These are phyloP conservation scores for Bacterosira constricta DNA, from an alignment of 108 stramenopile genomes.

Conservation along the genomic window DNA sequence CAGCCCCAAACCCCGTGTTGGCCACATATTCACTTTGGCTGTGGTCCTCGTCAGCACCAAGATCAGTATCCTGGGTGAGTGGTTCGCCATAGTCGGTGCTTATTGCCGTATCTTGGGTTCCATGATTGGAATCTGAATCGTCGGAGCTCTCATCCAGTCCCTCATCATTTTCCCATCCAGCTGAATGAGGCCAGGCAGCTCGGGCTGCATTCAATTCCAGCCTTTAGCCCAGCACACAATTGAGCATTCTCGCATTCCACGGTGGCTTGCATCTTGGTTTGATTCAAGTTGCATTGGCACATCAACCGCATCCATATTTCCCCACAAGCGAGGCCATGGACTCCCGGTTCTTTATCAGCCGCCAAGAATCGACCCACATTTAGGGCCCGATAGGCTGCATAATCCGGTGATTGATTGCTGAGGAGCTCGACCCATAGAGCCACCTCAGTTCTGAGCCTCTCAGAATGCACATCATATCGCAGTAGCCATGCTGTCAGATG, in stretches of 20 bases:
- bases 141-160: neutral
- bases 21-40: neutral
- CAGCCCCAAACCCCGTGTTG: neutral
- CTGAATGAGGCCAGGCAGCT: neutral
- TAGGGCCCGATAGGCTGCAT: slow-evolving; percentile 34
- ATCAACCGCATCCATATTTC: slow-evolving; percentile 30
- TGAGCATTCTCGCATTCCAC: neutral
- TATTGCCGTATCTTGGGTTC: too few species aligned
- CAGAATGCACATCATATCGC: neutral
- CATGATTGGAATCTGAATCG: neutral
- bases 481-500: slow-evolving; percentile 7
- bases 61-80: neutral
- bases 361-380: slow-evolving; percentile 29
- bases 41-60: neutral
- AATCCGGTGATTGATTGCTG: slow-evolving; percentile 22
- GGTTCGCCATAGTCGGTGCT: neutral
- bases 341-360: slow-evolving; percentile 38
- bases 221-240: neutral
- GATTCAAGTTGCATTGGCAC: slow-evolving; percentile 14
- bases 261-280: neutral
- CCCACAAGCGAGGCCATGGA: slow-evolving; percentile 33
- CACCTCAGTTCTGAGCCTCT: neutral
- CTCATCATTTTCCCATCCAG: neutral
- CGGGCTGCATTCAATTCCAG: neutral
- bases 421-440: slow-evolving; percentile 19